Evolutionary conservation across 2,329 filamentous ascomycete species (phyloP), one percentile per base, ranked within the genome.

Genomic region (Penicillium sp.): DNA sequence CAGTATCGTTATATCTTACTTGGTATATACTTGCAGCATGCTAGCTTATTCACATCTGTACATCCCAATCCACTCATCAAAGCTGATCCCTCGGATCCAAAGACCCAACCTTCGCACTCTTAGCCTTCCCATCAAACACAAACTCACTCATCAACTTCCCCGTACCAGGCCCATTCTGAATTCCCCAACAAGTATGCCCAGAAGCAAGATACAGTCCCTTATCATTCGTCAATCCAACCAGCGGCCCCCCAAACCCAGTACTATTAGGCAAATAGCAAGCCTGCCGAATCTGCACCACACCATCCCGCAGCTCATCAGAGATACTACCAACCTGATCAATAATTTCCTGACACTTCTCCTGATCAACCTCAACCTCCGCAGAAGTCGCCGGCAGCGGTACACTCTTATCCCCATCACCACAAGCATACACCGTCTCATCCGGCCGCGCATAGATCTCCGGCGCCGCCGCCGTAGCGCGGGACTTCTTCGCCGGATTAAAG

Each of bases 151-250:
- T 88, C 34, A 93, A 72, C 74, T 87, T 90, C 3, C 90, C 90
- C 7, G 93, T 97, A 1, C 83, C 94, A 1, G 93, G 92, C 0
- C 87, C 91, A 76, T 99, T 97, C 77, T 97, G 93, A 19, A 99
- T 96, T 0, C 94, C 94, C 94, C 94, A 99, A 76, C 93, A 97
- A 1, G 92, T 96, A 78, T 99, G 94, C 0, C 94, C 94, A 0
- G 91, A 83, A 0, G 94, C 94, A 55, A 97, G 79, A 71, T 89
- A 87, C 39, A 97, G 67, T 0, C 92, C 92, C 6, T 85, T 83
- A 0, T 88, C 84, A 2, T 83, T 82, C 7, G 92, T 92, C 49
- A 81, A 78, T 0, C 94, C 94, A 21, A 97, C 83, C 46, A 97
- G 73, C 5, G 94, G 93, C 0, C 85, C 86, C n/a, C 87, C 84